Evolutionary conservation across 148 eudicot genomes (phyloP).

Genomic region (Silene uniflora): DNA sequence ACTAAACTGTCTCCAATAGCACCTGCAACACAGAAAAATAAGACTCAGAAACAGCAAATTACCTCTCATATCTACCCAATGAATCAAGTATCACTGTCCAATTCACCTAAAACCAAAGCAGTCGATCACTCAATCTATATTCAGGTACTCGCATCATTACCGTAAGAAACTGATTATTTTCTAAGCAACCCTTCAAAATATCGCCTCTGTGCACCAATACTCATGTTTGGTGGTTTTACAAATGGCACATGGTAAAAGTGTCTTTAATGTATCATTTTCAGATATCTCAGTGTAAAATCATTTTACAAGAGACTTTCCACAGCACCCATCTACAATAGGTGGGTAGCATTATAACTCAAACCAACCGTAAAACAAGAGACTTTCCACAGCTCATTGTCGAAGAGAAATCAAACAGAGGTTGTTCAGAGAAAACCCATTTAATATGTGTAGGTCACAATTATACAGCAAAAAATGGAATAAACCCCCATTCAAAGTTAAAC

Average conservation of each 20-base stretch:
- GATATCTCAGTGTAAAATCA: too few species aligned
- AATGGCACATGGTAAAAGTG: too few species aligned
- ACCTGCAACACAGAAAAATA: slow-evolving; percentile 39
- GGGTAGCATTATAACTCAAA: too few species aligned
- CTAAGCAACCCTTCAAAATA: not conserved
- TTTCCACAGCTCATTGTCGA: too few species aligned
- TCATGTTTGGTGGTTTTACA: too few species aligned
- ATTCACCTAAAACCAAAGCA: not conserved
- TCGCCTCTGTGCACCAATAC: not conserved
- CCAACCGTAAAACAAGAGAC: too few species aligned
- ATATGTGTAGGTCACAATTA: not conserved
- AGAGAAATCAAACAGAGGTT: not conserved
- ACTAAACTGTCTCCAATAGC: slow-evolving; percentile 48
- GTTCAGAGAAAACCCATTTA: not conserved
- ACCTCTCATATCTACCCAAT: not conserved
- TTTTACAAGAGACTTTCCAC: too few species aligned
- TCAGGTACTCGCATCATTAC: not conserved
- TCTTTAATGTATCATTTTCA: too few species aligned
- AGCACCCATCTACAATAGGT: too few species aligned
- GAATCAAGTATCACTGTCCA: not conserved
- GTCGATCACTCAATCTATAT: not conserved
- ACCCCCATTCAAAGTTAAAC: not conserved
- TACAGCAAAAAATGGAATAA: not conserved
- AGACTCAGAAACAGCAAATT: not conserved
- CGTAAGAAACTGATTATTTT: not conserved